Base-by-base conservation (phyloP, 805 yeast genomes). In the Peterozyma toletana region DNA sequence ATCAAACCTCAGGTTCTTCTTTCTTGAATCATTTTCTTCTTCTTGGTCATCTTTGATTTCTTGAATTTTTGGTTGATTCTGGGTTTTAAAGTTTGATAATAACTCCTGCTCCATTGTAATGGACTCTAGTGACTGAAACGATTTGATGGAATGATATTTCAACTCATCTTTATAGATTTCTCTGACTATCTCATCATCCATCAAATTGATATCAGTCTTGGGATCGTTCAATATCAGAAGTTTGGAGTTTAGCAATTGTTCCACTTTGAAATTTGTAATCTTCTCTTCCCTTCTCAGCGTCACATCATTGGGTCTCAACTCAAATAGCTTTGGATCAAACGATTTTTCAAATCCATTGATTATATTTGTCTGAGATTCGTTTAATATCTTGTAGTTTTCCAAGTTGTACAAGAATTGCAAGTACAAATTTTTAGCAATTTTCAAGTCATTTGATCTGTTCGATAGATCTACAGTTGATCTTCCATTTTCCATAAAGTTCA, bases 141-240 rank as follows among this genome's bases (percentile, higher is more conserved):
- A 53, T 37, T 73, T 70, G 18, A 83, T 55, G 0, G 80, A 67
- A 44, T 69, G 69, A 1, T 79, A 63, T 38, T 66, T 67, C 30
- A 86, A 55, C 51, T 81, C 81, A 45, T 77, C 78, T 5, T 77
- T 39, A 52, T 76, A 77, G 1, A 86, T 52, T 2, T 66, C 66
- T 46, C 93, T 68, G 9, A 80, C 62, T 0, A 63, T 54, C 38
- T 86, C 95, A 40, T 88, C 96, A 50, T 82, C 89, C 33, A 71
- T 45, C 37, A 52, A 64, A 10, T 58, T 63, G 17, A 60, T 52
- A n/a, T 57, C 54, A 11, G 48, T 50, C 21, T 62, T 66, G 3
- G 56, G 54, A 40, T 62, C 56, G 31, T 60, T 60, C 29, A 85
- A 55, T 1, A 62, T 44, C 10, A 58, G 52, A 4, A 88, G 53